Conservation (phyloP, 2,329 filamentous ascomycete species). For the Neodidymelliopsis sp. region DNA sequence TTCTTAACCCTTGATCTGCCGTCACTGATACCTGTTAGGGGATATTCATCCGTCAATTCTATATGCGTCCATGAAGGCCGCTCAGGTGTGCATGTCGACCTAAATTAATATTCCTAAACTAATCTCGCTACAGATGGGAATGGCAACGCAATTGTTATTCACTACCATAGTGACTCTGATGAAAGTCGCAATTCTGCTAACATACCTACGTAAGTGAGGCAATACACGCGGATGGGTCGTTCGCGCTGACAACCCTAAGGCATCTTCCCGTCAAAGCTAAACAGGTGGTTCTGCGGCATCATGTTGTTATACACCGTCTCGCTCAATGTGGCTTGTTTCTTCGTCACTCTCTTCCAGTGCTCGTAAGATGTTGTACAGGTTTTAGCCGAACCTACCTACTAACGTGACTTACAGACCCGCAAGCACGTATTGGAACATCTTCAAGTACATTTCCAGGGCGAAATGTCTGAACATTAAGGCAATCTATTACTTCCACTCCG, state of each 20-base stretch:
- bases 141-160: constrained; percentile 35
- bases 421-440: constrained; percentile 37
- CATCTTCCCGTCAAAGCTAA: constrained; percentile 37
- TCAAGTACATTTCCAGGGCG: constrained; percentile 27
- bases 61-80: constrained; percentile 25
- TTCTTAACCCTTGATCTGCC: background rate
- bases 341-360: constrained; percentile 41
- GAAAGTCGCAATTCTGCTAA: constrained; percentile 37
- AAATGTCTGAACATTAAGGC: constrained; percentile 36
- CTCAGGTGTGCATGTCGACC: constrained; percentile 21
- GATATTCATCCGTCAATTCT: constrained; percentile 28
- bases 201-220: constrained; percentile 25
- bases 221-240: background rate
- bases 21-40: constrained; percentile 21
- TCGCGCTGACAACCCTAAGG: constrained; percentile 16
- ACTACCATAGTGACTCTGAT: constrained; percentile 34
- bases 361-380: constrained; percentile 23
- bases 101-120: background rate
- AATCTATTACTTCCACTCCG: constrained; percentile 34
- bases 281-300: constrained; percentile 39
- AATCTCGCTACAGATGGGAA: constrained; percentile 28
- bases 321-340: constrained; percentile 31
- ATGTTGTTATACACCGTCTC: constrained; percentile 34
- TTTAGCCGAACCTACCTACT: background rate
- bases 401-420: constrained; percentile 19